These are phyloP conservation scores for Metschnikowia peoriensis DNA, from an alignment of 805 yeast genomes.

Conservation along the genomic window DNA sequence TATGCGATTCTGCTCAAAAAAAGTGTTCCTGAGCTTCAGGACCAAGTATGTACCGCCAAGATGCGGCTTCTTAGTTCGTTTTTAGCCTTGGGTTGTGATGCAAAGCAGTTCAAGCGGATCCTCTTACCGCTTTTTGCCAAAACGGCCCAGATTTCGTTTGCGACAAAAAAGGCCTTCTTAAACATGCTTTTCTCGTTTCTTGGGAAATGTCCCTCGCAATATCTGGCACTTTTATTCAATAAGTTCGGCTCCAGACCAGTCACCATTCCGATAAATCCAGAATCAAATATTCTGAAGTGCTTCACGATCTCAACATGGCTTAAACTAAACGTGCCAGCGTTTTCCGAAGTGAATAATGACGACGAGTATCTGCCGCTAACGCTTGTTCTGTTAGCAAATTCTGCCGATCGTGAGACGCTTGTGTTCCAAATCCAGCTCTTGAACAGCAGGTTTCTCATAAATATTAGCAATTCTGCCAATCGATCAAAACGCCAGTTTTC, in stretches of 20 bases:
- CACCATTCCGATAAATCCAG: slow-evolving; percentile 16
- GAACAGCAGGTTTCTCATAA: slow-evolving; percentile 29
- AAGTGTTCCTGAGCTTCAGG: slow-evolving; percentile 16
- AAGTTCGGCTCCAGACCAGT: slow-evolving; percentile 10
- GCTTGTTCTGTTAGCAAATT: slow-evolving; percentile 29
- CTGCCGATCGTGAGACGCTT: slow-evolving; percentile 22
- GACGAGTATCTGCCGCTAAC: slow-evolving; percentile 9
- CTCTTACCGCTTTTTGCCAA: slow-evolving; percentile 19
- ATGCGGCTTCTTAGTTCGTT: slow-evolving; percentile 25
- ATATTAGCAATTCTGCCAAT: slow-evolving; percentile 23
- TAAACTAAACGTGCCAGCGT: slow-evolving; percentile 24
- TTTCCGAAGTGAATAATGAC: slow-evolving; percentile 11
- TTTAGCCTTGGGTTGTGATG: slow-evolving; percentile 36
- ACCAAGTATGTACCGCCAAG: slow-evolving; percentile 8
- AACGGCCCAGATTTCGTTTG: slow-evolving; percentile 3
- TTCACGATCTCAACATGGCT: slow-evolving; percentile 44
- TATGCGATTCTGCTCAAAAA: slow-evolving; percentile 10
- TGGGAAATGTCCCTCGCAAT: slow-evolving; percentile 25
- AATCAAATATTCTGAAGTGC: slow-evolving; percentile 18
- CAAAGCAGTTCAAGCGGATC: slow-evolving; percentile 20
- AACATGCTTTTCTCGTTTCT: slow-evolving; percentile 25
- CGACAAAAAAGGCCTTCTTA: slow-evolving; percentile 18
- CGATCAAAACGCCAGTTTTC: slow-evolving; percentile 29
- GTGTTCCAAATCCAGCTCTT: slow-evolving; percentile 28
- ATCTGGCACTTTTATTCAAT: slow-evolving; percentile 29